Evolutionary conservation across 2,329 filamentous ascomycete species (phyloP), one percentile per base, ranked within the genome.

Genomic region (Zymoseptoria brevis): DNA sequence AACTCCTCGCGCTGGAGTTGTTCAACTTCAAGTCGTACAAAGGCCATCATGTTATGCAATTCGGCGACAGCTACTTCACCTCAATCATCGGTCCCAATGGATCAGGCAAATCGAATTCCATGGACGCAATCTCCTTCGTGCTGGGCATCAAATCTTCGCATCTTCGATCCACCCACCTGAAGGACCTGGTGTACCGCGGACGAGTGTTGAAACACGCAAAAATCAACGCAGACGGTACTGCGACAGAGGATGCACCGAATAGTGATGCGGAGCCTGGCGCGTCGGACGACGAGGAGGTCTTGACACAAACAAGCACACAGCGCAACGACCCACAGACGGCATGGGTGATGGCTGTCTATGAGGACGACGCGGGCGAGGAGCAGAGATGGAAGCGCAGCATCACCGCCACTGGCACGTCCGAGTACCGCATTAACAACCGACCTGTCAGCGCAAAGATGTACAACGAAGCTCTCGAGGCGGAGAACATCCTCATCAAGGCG

Each of bases 21-120:
- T 96, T 88, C 79, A 96, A 99, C 80, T 99, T 99, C 85, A 99
- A 99, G 79, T 97, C 94, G 69, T 99, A 99, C 80, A 96, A 96
- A 76, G 94, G 92, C 60, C 92, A 96, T 70, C 94, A 99, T 78
- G 87, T 85, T 61, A 85, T 99, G 51, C 84, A 96, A 56, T 96
- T 99, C 70, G 93, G 93, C 71, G 93, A 99, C 78, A 95, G 92
- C 1, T 97, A 96, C 77, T 99, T 99, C 76, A 99, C 94, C 54
- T 99, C 94, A 50, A 96, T 99, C 72, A 97, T 99, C 72, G 94
- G 95, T 5, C 94, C 94, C 73, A 99, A 99, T 92, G 94, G 94
- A 80, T 97, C 94, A 41, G 94, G 94, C 65, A 99, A 99, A 76
- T 99, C 94, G 19, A 99, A 99, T 75, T 96, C 92, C 61, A 99